phyloP scores from a whole-genome alignment of 2,329 filamentous ascomycete genomes.

The Monosporascus sp. region DNA sequence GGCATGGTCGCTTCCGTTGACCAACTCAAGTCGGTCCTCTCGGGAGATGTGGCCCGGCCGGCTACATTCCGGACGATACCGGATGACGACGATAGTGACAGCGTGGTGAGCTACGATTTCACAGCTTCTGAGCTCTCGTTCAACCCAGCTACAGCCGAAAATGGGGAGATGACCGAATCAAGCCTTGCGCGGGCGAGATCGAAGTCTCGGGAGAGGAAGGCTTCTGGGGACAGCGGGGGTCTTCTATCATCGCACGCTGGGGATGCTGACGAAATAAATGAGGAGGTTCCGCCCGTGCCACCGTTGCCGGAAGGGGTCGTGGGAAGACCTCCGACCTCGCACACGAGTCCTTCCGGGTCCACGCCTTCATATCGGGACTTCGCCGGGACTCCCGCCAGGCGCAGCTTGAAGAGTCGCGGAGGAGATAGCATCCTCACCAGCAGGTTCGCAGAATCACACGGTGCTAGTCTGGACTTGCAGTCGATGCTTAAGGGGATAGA shows the following conservation, averaged over 20 bases:
- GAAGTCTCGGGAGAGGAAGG: constrained; percentile 25
- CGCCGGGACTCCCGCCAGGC: constrained; percentile 22
- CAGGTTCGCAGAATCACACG: constrained; percentile 15
- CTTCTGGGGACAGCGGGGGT: constrained; percentile 19
- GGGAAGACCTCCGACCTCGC: constrained; percentile 15
- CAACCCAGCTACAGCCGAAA: constrained; percentile 37
- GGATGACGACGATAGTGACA: constrained; percentile 52
- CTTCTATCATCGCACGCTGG: constrained; percentile 24
- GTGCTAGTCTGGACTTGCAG: constrained; percentile 24
- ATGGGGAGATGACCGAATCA: constrained; percentile 22
- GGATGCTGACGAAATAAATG: constrained; percentile 25
- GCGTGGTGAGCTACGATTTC: constrained; percentile 66
- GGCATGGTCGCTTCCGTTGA: constrained; percentile 56
- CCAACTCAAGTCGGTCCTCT: constrained; percentile 57
- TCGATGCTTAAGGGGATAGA: constrained; percentile 29
- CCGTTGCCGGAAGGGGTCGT: constrained; percentile 39
- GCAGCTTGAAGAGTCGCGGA: constrained; percentile 22
- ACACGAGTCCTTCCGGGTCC: constrained; percentile 16
- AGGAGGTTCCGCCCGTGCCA: constrained; percentile 50
- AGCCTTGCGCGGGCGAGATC: constrained; percentile 15
- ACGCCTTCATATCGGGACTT: constrained; percentile 32
- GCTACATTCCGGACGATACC: constrained; percentile 33
- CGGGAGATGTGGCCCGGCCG: constrained; percentile 41
- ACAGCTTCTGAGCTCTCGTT: constrained; percentile 63
- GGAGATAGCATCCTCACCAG: constrained; percentile 21